Base-by-base conservation (phyloP, 2,329 filamentous ascomycete species). In the Exophiala sideris region DNA sequence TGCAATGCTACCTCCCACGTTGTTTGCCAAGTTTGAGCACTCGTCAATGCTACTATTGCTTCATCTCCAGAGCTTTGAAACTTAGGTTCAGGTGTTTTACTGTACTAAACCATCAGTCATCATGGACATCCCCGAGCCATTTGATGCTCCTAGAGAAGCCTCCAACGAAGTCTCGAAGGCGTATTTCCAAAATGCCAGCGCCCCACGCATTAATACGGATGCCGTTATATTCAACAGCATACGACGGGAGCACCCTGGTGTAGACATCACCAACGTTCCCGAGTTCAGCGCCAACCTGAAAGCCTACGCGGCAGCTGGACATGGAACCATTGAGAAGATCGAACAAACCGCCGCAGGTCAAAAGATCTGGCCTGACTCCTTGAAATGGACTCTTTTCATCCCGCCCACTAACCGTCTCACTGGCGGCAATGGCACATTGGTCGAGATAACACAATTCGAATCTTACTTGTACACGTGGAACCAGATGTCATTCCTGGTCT, bases 241-340 rank as follows among this genome's bases (percentile, higher is more conserved):
- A 36, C 41, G 56, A 20, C 40, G 36, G n/a, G 35, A 39, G 12
- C 55, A 65, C 48, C 58, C 62, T 2, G 54, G 48, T 4, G 42
- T 59, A 1, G 44, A 52, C 12, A 48, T 65, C 14, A 65, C 61
- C 3, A 62, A 64, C n/a, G 63, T 73, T 8, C 73, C 74, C 3
- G 60, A 58, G 1, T 36, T 16, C 51, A 75, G 73, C 52, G 62
- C 67, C 50, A 68, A 69, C 21, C 64, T 76, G 10, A 67, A 71
- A 20, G 63, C 69, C 36, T 77, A 76, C 52, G 73, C 73, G 5
- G 66, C 65, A 1, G 68, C 74, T 4, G 74, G 74, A 8, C 66
- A 68, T 58, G 74, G 74, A 24, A 35, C 45, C 7, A 48, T 59
- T 18, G 50, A 54, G 18, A 12, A 48, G 14, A 35, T 46, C 34